phyloP scores from a whole-genome alignment of 2,329 filamentous ascomycete species.

The Whalleya microplaca region DNA sequence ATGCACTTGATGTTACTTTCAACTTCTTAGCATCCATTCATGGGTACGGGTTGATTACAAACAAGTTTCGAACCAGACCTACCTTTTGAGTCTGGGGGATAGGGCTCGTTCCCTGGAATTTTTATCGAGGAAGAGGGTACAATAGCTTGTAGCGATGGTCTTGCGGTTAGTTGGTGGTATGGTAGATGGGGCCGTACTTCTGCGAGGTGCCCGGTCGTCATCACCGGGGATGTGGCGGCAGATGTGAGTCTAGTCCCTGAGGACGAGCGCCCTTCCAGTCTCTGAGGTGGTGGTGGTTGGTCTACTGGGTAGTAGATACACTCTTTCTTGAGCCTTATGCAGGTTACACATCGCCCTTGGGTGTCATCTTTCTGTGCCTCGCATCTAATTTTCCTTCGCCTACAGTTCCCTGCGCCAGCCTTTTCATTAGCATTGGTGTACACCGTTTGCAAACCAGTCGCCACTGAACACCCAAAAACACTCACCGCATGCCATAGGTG shows the following conservation, averaged over 20 bases:
- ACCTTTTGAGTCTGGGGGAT: slow-evolving; percentile 48
- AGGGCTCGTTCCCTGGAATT: slow-evolving; percentile 34
- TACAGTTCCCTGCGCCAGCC: slow-evolving; percentile 74
- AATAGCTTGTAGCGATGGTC: slow-evolving; percentile 51
- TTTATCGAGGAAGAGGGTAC: slow-evolving; percentile 48
- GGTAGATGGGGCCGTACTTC: slow-evolving; percentile 46
- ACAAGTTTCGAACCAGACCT: slow-evolving; percentile 34
- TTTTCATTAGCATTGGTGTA: slow-evolving; percentile 18
- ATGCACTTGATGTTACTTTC: slow-evolving; percentile 41
- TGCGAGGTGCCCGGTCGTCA: slow-evolving; percentile 46
- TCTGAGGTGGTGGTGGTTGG: slow-evolving; percentile 58
- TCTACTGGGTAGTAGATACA: slow-evolving; percentile 93
- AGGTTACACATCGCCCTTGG: slow-evolving; percentile 84
- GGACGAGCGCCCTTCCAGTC: slow-evolving; percentile 44
- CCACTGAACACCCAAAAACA: slow-evolving; percentile 32
- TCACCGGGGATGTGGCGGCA: slow-evolving; percentile 53
- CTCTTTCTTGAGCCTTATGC: slow-evolving; percentile 91
- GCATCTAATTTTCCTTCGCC: slow-evolving; percentile 91
- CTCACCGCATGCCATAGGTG: slow-evolving; percentile 94
- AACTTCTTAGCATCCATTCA: slow-evolving; percentile 29
- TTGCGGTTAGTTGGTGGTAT: slow-evolving; percentile 46
- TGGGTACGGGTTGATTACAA: neutral
- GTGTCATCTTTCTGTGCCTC: slow-evolving; percentile 73
- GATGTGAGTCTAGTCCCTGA: slow-evolving; percentile 47
- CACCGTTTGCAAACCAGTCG: neutral